Evolutionary conservation across 176 grass and related monocot genomes (phyloP), one percentile per base, ranked within the genome.

Genomic region (Cocos nucifera): DNA sequence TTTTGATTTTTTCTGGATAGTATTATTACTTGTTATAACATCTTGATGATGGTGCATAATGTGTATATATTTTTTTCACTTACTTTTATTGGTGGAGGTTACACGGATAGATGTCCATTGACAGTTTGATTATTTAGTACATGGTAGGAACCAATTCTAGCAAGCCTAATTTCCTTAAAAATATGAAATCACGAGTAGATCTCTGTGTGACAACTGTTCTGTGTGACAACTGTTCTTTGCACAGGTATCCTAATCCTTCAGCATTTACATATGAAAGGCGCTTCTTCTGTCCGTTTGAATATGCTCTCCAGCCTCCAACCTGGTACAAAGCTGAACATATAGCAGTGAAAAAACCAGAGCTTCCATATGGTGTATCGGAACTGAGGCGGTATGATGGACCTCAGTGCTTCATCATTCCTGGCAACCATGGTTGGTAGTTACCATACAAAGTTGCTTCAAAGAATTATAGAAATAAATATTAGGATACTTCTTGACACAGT

Each of bases 361-460:
- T 98, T 71, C 93, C 88, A 7, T 78, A 81, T 75, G 82, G 87
- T 51, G 87, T 98, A 58, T 98, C 81, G 5, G 79, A 92, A 50
- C 56, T 92, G 26, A 83, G 53, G 51, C 20, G 66, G 65, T 98
- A 98, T 70, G 71, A 24, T 15, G 93, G 93, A 24, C 93, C 93
- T 59, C 84, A 98, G 63, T 92, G 93, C 72, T 98, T 98, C 51
- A 62, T 98, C 56, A 98, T 98, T 64, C 93, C 93, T 67, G 93
- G 88, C 85, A 98, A 98, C 72, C 88, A 98, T 81, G 93, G 87
- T 89, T 52, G 63, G 73, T 70, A 55, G 51, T 54, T 73, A 49
- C 59, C 2, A 44, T 44, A 44, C 2, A 3, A 44, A 44, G 35
- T 53, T 58, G 56, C 22, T 68, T 49, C 25, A 20, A 44, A 12